phyloP scores from a whole-genome alignment of 1,139 yeast species.

The Suhomyces bolitotheri region DNA sequence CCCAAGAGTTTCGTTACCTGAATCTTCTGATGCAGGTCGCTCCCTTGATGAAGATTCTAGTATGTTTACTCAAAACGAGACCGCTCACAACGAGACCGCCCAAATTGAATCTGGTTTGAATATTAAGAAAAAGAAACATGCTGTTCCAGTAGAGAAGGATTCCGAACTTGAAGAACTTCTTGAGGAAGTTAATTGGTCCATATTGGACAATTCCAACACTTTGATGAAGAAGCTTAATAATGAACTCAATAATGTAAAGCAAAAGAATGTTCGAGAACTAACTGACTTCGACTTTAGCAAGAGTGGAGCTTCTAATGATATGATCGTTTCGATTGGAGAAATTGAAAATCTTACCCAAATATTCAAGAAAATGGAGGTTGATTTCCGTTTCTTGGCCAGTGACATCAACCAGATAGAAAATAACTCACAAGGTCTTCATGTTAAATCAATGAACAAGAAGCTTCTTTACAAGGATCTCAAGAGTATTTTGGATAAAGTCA shows the following conservation, averaged over 20 bases:
- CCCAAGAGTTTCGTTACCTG: neutral
- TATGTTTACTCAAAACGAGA: neutral
- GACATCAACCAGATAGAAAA: constrained; percentile 73
- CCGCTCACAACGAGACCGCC: constrained; percentile 5
- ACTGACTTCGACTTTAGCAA: constrained; percentile 43
- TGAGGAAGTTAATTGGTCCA: constrained; percentile 74
- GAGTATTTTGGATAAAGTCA: constrained; percentile 66
- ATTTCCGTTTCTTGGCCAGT: constrained; percentile 49
- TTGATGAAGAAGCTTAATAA: constrained; percentile 57
- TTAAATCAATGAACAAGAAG: constrained; percentile 79
- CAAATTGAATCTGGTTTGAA: constrained; percentile 21
- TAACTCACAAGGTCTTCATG: constrained; percentile 81
- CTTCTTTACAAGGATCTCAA: constrained; percentile 67
- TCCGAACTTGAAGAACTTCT: constrained; percentile 64
- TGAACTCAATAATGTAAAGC: constrained; percentile 38
- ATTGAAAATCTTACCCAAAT: constrained; percentile 62
- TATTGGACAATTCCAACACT: constrained; percentile 59
- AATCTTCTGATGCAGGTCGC: neutral
- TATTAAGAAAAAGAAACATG: constrained; percentile 19
- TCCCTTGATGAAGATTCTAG: constrained; percentile 1
- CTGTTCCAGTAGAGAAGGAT: constrained; percentile 28
- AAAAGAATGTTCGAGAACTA: constrained; percentile 39
- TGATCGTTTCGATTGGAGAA: constrained; percentile 52
- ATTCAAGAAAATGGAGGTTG: constrained; percentile 46
- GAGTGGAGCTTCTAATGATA: constrained; percentile 36